phyloP scores from a whole-genome alignment of 1,284 basidiomycete genomes.

The Cutaneotrichosporon sp. region DNA sequence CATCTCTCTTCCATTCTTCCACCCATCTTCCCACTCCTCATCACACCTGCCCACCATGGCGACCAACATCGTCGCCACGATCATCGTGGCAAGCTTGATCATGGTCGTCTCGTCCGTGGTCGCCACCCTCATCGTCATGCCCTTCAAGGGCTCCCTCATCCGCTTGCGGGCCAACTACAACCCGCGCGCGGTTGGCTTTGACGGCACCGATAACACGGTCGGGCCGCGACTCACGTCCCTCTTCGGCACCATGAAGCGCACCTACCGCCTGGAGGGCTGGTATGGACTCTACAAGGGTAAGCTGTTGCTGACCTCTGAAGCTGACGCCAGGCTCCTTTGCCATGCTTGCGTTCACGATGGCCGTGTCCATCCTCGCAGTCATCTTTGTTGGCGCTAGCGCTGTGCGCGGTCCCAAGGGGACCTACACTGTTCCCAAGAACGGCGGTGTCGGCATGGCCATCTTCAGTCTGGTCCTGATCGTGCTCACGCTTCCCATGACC shows the following conservation, averaged over 20 bases:
- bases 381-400: slow-evolving; percentile 50
- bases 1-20: not conserved
- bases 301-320: slow-evolving; percentile 44
- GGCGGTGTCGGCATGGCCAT: slow-evolving; percentile 59
- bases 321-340: slow-evolving; percentile 62
- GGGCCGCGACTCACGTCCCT: slow-evolving; percentile 53
- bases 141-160: slow-evolving; percentile 51
- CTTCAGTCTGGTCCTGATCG: slow-evolving; percentile 57
- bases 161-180: slow-evolving; percentile 56
- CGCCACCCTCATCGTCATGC: slow-evolving; percentile 48
- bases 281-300: slow-evolving; percentile 80
- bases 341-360: slow-evolving; percentile 65
- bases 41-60: slow-evolving; percentile 1
- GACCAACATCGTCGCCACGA: slow-evolving; percentile 34
- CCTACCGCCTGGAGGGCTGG: slow-evolving; percentile 77
- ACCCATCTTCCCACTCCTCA: not conserved
- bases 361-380: slow-evolving; percentile 46
- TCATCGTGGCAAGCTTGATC: slow-evolving; percentile 44
- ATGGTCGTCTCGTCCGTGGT: slow-evolving; percentile 48
- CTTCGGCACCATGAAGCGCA: slow-evolving; percentile 66
- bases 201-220: slow-evolving; percentile 55
- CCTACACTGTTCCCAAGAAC: slow-evolving; percentile 66
- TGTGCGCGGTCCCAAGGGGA: slow-evolving; percentile 58
- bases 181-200: slow-evolving; percentile 69
- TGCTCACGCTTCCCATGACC: slow-evolving; percentile 69